Conservation (phyloP, 805 yeast genomes). For the Sugiyamaella americana region DNA sequence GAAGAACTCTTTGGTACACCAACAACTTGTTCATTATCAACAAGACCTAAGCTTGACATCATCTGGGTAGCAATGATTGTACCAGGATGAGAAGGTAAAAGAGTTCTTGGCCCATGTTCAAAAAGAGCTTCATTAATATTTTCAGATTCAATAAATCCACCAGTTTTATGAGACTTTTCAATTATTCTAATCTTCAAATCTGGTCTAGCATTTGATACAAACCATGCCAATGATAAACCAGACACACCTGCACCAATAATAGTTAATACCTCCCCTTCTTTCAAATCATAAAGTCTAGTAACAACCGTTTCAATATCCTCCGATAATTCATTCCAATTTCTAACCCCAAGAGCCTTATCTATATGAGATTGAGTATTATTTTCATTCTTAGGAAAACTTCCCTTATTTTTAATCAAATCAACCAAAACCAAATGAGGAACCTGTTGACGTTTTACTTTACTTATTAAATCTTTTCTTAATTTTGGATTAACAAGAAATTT, state of each 20-base stretch:
- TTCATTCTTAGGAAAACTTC: conserved; percentile 4
- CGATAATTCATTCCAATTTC: conserved; percentile 25
- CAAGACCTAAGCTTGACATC: conserved; percentile 39
- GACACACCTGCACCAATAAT: conserved; percentile 87
- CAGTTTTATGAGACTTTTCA: conserved; percentile 51
- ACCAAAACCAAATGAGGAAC: conserved; percentile 4
- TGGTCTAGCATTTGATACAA: conserved; percentile 62
- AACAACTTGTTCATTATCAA: conserved; percentile 39
- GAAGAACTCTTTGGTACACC: conserved; percentile 52
- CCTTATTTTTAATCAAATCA: conserved; percentile 2
- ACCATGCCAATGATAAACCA: conserved; percentile 52
- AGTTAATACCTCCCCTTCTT: conserved; percentile 44
- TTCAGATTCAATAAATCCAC: conserved; percentile 70
- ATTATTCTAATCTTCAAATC: conserved; percentile 59
- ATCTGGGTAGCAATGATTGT: conserved; percentile 29
- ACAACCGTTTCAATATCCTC: conserved; percentile 26
- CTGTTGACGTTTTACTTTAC: background rate
- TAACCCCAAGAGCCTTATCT: conserved; percentile 7
- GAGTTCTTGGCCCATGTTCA: conserved; percentile 89
- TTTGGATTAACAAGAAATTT: conserved; percentile 5
- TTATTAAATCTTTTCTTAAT: background rate
- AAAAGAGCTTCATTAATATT: conserved; percentile 30
- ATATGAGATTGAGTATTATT: background rate
- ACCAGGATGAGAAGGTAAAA: conserved; percentile 79
- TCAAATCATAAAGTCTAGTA: conserved; percentile 26